Conservation (phyloP, 1,284 basidiomycete genomes). For the Ganoderma boninense region DNA sequence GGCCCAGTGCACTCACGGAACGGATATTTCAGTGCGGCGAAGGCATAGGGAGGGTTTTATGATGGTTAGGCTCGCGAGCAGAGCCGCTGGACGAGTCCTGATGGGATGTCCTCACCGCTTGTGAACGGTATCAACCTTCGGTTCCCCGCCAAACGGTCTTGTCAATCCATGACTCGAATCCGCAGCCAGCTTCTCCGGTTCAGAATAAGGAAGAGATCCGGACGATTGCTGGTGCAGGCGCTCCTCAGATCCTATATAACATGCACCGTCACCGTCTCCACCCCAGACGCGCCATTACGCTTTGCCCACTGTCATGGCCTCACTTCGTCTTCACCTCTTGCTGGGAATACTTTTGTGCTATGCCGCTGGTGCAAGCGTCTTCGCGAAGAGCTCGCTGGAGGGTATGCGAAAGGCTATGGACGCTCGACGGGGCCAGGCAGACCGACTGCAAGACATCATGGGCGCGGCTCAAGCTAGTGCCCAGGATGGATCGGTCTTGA, state of each 20-base stretch:
- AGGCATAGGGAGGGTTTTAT: background rate
- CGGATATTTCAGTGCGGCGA: background rate
- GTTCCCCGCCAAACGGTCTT: background rate
- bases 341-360: slow-evolving; percentile 7
- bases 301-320: slow-evolving; percentile 12
- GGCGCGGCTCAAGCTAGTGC: slow-evolving; percentile 38
- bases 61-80: background rate
- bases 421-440: slow-evolving; percentile 57
- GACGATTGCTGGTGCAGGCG: background rate
- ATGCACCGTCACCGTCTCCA: background rate
- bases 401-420: slow-evolving; percentile 51
- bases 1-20: background rate
- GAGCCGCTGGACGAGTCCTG: background rate
- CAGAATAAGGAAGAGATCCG: background rate
- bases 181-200: background rate
- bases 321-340: background rate
- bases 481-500: slow-evolving; percentile 6
- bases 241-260: background rate
- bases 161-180: background rate
- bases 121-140: background rate
- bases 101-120: background rate
- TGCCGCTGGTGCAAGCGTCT: slow-evolving; percentile 7
- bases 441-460: slow-evolving; percentile 52
- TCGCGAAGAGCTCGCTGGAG: slow-evolving; percentile 38
- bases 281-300: background rate